These are phyloP conservation scores for Pleurotus eryngii DNA, from an alignment of 768 basidiomycete species.

Conservation along the genomic window DNA sequence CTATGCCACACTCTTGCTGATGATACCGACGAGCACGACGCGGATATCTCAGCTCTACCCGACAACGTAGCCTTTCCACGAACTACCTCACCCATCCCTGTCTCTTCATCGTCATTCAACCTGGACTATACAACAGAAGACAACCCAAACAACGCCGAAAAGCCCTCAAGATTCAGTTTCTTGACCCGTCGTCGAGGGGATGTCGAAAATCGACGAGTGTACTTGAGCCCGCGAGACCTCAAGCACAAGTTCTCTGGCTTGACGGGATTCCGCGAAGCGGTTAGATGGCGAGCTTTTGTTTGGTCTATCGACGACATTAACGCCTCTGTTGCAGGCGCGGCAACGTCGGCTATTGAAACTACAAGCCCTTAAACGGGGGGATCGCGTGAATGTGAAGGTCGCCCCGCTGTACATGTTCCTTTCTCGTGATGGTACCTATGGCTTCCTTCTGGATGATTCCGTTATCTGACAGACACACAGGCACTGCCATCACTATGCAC, in stretches of 20 bases:
- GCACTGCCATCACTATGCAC: conserved; percentile 61
- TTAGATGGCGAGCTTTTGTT: neutral
- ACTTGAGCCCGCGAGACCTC: neutral
- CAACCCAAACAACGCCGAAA: neutral
- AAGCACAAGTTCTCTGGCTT: neutral
- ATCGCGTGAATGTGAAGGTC: conserved; percentile 53
- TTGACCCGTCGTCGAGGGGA: neutral
- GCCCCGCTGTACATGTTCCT: conserved; percentile 66
- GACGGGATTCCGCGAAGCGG: neutral
- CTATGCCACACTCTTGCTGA: conserved; percentile 44
- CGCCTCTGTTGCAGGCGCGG: conserved; percentile 12
- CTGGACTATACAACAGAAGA: neutral
- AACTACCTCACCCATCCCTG: conserved; percentile 33
- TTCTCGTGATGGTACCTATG: conserved; percentile 49
- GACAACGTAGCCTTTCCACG: conserved; percentile 21
- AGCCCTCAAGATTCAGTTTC: neutral
- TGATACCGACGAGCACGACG: conserved; percentile 8
- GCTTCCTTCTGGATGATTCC: neutral
- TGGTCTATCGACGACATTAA: too few species aligned
- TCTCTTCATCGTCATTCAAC: conserved; percentile 8
- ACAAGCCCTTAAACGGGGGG: conserved; percentile 36
- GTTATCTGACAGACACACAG: conserved; percentile 14
- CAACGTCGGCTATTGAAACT: conserved; percentile 22
- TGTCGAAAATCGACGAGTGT: neutral
- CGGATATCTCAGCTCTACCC: conserved; percentile 20